Conservation (phyloP, 2,329 filamentous ascomycete species). For the Cercospora canescens region DNA sequence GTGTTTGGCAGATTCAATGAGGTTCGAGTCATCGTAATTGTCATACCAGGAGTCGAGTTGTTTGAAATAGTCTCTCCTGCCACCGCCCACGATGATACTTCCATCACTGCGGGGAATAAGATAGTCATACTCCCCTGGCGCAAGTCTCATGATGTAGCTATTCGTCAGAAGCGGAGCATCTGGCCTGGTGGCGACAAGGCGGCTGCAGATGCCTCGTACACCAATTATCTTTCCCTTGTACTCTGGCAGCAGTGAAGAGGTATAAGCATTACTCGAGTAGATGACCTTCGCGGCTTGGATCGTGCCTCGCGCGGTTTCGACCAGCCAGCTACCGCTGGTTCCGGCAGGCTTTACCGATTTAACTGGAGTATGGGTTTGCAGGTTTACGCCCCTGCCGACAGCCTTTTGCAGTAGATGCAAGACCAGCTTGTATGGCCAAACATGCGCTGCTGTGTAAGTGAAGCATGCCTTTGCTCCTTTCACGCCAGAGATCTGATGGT, state of each 20-base stretch:
- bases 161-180: conserved; percentile 28
- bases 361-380: conserved; percentile 72
- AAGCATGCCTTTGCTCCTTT: conserved; percentile 40
- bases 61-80: conserved; percentile 25
- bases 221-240: conserved; percentile 36
- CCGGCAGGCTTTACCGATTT: conserved; percentile 72
- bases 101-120: conserved; percentile 49
- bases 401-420: conserved; percentile 27
- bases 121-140: conserved; percentile 37
- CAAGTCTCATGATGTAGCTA: conserved; percentile 30
- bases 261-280: conserved; percentile 34
- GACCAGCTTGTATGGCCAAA: conserved; percentile 35
- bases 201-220: conserved; percentile 52
- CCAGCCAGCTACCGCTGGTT: conserved; percentile 12
- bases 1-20: conserved; percentile 44
- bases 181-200: conserved; percentile 15
- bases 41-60: conserved; percentile 45
- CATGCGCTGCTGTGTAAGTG: conserved; percentile 52
- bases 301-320: conserved; percentile 25
- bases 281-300: conserved; percentile 36
- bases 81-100: conserved; percentile 49
- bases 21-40: conserved; percentile 47
- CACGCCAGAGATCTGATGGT: conserved; percentile 37
- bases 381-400: conserved; percentile 58
- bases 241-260: conserved; percentile 32